Base-by-base conservation (phyloP, 1,284 basidiomycete species). In the Cryptococcus maquisensis region DNA sequence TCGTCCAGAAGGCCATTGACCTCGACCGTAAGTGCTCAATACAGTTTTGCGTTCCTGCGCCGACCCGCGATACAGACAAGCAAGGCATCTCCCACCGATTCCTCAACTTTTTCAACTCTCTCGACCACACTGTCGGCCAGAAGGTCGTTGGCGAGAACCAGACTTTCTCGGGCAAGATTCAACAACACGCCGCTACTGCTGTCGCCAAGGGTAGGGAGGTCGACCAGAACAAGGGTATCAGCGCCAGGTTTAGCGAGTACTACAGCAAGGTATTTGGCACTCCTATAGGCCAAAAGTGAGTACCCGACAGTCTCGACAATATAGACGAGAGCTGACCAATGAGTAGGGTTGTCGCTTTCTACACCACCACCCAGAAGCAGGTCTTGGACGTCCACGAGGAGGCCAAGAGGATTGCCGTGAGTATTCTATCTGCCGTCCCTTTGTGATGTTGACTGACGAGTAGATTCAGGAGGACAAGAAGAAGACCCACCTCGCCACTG, bases 51-150 rank as follows among this genome's bases (percentile, higher is more conserved):
- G 28, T 32, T 10, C 10, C 28, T 32, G 13, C 20, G 38, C 23
- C 12, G 8, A 36, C 21, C 35, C 20, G 32, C 10, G 13, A 37
- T 21, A 13, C 59, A 89, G 87, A 81, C 54, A 84, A 90, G 72
- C 84, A 88, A 65, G 93, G 93, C 36, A 96, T 96, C 65, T 94
- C 90, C 9, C 78, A 81, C 55, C 82, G 83, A 45, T 96, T 96
- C 82, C 76, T 94, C 43, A 74, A 78, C 36, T 96, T 90, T 76
- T 81, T 95, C 72, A 79, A 84, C 39, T 74, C 77, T 26, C 67
- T 95, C 49, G 89, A 93, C 75, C 79, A 80, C 48, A 80, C 80
- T 8, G 75, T 90, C 46, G 90, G 90, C 51, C 73, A 81, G 55
- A 83, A 82, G 57, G 79, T 77, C 41, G 67, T 75, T 37, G 73